Base-by-base conservation (phyloP, 805 yeast genomes). In the Starmerella apis region DNA sequence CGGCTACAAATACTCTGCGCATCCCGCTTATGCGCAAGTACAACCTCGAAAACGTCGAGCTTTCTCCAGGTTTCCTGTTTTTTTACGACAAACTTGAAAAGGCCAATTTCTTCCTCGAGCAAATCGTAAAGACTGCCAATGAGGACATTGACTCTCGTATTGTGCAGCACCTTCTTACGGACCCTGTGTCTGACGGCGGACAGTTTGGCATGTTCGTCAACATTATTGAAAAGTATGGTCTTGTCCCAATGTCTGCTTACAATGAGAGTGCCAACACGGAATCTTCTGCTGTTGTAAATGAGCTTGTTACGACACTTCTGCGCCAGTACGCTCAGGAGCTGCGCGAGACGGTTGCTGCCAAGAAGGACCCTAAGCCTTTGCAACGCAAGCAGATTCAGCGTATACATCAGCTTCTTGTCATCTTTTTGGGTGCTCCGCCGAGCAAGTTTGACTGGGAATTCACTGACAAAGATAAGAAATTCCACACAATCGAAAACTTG, bases 61-160 rank as follows among this genome's bases (percentile, higher is more conserved):
- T 86, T 46, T 81, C 92, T 33, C 94, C 86, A 60, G 74, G 83
- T 22, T 85, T 81, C 63, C 65, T 86, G 55, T 86, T 80, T 70
- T 86, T 86, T 68, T 83, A 83, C 64, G 95, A 86, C 63, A 85
- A 86, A 68, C 72, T 86, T 56, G 95, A 86, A 66, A 85, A 85
- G 69, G 79, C 86, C 41, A 85, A 86, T 64, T 83, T 72, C 64
- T 86, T 83, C 66, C 68, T 86, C 57, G 87, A 86, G 55, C 86
- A 83, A 64, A 75, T 84, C 49, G 69, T 81, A 51, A 83, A 81
- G 58, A 82, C 94, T 23, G 73, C 76, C 30, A 71, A 76, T 32
- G 80, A 80, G 63, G 79, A 73, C 39, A 74, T 81, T 47, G 87
- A 79, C 55, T 79, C 87, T 1, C 74, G 94, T 56, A 67, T 83